Evolutionary conservation across 1,139 yeast species (phyloP), one percentile per base, ranked within the genome.

Genomic region (Scheffersomyces titani): DNA sequence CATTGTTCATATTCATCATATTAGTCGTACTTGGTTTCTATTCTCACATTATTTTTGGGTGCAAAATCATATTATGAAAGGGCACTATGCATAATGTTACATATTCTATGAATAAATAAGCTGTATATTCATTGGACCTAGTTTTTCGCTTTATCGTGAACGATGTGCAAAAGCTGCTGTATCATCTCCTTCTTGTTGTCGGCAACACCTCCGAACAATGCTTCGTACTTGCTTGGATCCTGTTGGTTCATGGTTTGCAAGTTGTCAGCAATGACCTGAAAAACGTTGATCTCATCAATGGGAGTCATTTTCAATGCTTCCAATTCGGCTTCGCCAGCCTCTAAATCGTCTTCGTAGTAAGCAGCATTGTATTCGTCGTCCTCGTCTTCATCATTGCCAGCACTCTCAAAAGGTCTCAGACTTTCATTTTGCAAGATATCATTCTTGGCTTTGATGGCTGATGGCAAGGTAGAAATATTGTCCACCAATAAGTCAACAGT

Each of bases 231-330:
- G 50, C 64, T 57, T 13, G 69, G 63, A 55, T 77, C 76, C 47
- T 65, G 69, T 55, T 74, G 79, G 55, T 66, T 70, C 56, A 78
- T 66, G 2, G 59, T 52, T 13, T 68, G 59, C 21, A 75, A 60
- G 24, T 67, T 67, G 48, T 68, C 68, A 46, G 77, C 78, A 65
- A 82, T 81, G 21, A 76, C 80, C 51, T 74, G 77, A 63, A 78
- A 77, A 4, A 79, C 85, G 62, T 84, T 82, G 47, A 82, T 63
- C 21, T 68, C 63, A 64, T 84, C 87, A 55, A 84, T 72, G 13
- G 86, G 85, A 2, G 86, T 82, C 57, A 77, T 81, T 61, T 79
- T 83, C 70, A 80, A 71, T 40, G 86, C 81, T 61, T 83, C 87
- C 59, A 82, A 77, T 58, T 82, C 83, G 13, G 86, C 87, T 55